Evolutionary conservation across 164 flowering plant species (phyloP), one percentile per base, ranked within the genome.

Genomic region (Saururus chinensis): DNA sequence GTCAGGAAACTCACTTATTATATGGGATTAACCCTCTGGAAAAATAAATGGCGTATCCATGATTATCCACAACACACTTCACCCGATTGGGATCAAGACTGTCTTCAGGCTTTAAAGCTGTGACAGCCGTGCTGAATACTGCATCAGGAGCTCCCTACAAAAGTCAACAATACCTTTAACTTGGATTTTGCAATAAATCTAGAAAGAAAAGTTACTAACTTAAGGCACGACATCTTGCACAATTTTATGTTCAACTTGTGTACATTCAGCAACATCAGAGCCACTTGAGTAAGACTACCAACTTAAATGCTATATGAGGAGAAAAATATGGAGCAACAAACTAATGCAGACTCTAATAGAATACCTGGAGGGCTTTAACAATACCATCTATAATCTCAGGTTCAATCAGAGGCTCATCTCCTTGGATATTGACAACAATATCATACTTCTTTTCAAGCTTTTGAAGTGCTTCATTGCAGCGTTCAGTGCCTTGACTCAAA

Each of bases 71-170:
- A 1, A 87, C 81, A 70, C 99, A 93, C 74, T 93, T 93, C 63
- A 93, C 97, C 57, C 97, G 79, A 74, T 90, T 90, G 51, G 95
- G 87, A 76, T 93, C 97, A 71, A 69, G 67, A 42, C 83, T 95
- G 77, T 93, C 95, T 75, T 88, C 95, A 62, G 95, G 86, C 65
- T 81, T 87, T 58, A 93, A 71, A 40, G 96, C 75, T 61, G 99
- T 90, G 40, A 88, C 96, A n/a, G 97, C 97, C 56, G 99, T 93
- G 80, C 99, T 93, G 68, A 90, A 90, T 40, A 93, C 97, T 52
- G 99, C 96, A 83, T 90, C 99, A 37, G 96, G 96, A 42, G 96
- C 80, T 68, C 82, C 79, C 96, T 90, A 77, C n/a, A 73, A 75
- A 12, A 55, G 57, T 13, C 49, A 45, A 45, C 11, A 12, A 45